phyloP scores from a whole-genome alignment of 2,329 filamentous ascomycete genomes.

The Fusarium subglutinans region DNA sequence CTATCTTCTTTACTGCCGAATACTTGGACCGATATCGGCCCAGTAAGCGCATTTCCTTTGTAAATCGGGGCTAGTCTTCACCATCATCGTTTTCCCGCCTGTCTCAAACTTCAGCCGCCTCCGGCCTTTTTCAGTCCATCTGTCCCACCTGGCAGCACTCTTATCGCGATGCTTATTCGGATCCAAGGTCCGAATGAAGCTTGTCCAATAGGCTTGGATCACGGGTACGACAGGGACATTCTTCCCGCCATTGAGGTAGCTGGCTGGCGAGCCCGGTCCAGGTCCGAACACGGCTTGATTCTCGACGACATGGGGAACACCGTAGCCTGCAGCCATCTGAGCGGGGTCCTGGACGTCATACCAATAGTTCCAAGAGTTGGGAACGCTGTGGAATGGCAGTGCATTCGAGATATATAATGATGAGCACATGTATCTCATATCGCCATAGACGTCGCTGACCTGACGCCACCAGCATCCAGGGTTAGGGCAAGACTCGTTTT shows the following conservation, averaged over 20 bases:
- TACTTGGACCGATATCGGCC: conserved; percentile 19
- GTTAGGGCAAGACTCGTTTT: conserved; percentile 45
- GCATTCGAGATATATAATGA: conserved; percentile 44
- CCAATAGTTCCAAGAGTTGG: conserved; percentile 71
- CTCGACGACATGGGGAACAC: conserved; percentile 75
- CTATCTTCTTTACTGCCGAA: conserved; percentile 21
- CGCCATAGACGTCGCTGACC: conserved; percentile 48
- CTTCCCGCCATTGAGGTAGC: conserved; percentile 60
- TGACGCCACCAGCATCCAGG: conserved; percentile 51
- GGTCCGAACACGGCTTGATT: conserved; percentile 74
- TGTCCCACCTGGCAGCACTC: conserved; percentile 52
- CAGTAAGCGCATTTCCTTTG: conserved; percentile 41
- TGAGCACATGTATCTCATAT: conserved; percentile 50
- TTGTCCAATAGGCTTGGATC: conserved; percentile 77
- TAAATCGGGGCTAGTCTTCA: conserved; percentile 42
- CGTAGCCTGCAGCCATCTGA: conserved; percentile 62
- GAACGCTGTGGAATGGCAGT: conserved; percentile 45
- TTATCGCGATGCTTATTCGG: conserved; percentile 62
- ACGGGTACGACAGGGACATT: conserved; percentile 69
- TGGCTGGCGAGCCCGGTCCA: conserved; percentile 63
- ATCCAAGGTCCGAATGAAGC: conserved; percentile 73
- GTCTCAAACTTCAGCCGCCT: conserved; percentile 54
- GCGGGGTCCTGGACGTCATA: conserved; percentile 72
- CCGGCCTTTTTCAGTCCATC: conserved; percentile 46
- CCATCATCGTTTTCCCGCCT: conserved; percentile 52